phyloP scores from a whole-genome alignment of 176 grass and related monocot species.

The Sorghum bicolor region DNA sequence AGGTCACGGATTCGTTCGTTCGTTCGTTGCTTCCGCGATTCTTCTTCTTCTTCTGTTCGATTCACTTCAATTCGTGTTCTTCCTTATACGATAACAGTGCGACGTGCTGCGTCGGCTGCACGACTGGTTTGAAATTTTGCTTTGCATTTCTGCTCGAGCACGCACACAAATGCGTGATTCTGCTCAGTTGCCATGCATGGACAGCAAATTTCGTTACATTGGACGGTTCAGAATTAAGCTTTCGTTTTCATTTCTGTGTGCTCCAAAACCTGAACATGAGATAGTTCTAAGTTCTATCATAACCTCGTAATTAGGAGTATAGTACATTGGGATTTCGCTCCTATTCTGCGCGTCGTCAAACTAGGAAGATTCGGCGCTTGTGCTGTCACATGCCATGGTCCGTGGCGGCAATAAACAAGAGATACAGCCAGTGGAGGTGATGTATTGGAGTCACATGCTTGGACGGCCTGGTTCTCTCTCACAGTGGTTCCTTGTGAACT shows the following conservation, averaged over 20 bases:
- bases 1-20: slow-evolving; percentile 18
- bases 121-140: background rate
- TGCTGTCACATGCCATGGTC: slow-evolving; percentile 14
- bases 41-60: background rate
- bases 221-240: background rate
- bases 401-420: background rate
- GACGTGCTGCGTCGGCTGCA: background rate
- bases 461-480: background rate
- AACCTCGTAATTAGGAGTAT: too few species aligned
- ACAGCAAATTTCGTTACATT: background rate
- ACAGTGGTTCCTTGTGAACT: slow-evolving; percentile 30
- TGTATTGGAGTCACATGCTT: slow-evolving; percentile 50
- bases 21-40: background rate
- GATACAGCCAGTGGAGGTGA: background rate
- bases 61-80: background rate
- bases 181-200: background rate
- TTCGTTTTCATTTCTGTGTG: background rate
- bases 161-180: background rate
- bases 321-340: background rate
- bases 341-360: background rate
- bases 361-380: background rate
- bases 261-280: background rate
- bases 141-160: background rate
- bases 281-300: too few species aligned
- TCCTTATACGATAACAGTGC: too few species aligned